These are phyloP conservation scores for Penicillium sp. DNA, from an alignment of 2,329 filamentous ascomycete genomes.

Conservation along the genomic window DNA sequence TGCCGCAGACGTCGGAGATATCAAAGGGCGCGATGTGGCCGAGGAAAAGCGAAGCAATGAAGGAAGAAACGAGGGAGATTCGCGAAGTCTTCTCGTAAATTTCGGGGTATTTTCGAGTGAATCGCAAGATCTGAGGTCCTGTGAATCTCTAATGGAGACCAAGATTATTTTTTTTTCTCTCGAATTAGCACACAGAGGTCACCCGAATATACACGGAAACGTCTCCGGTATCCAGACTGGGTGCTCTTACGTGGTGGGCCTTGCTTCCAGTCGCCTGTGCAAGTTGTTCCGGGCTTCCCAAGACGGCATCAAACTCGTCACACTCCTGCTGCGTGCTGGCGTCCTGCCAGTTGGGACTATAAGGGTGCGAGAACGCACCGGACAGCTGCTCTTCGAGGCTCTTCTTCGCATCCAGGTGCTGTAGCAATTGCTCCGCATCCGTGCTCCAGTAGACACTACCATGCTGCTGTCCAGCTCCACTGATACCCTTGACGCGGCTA, in stretches of 20 bases:
- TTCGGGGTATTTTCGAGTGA: constrained; percentile 71
- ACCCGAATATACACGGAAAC: no score
- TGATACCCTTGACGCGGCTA: constrained; percentile 68
- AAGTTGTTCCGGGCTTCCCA: constrained; percentile 62
- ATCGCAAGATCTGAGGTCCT: constrained; percentile 90
- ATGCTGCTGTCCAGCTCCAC: constrained; percentile 93
- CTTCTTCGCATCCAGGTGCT: constrained; percentile 53
- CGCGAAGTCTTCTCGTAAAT: constrained; percentile 74
- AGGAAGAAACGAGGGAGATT: constrained; percentile 92
- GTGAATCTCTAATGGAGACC: constrained; percentile 69
- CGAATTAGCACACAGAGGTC: neutral
- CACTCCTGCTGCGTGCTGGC: constrained; percentile 90
- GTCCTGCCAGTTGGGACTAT: constrained; percentile 97
- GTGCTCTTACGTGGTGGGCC: constrained; percentile 73
- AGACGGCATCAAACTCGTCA: constrained; percentile 70
- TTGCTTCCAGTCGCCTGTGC: constrained; percentile 82
- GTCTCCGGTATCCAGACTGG: no score
- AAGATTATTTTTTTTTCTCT: neutral
- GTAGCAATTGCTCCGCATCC: constrained; percentile 61
- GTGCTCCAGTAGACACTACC: constrained; percentile 90
- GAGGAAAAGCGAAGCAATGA: constrained; percentile 83
- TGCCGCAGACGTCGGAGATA: constrained; percentile 89
- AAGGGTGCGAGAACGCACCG: constrained; percentile 71
- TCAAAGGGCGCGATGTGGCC: constrained; percentile 83
- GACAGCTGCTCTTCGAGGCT: constrained; percentile 67